A percentile compares a stretch with the other conserved stretches of the same genome.
Conservation (phyloP, 1,139 yeast genomes). For the Yamadazyma membranifaciens region DNA sequence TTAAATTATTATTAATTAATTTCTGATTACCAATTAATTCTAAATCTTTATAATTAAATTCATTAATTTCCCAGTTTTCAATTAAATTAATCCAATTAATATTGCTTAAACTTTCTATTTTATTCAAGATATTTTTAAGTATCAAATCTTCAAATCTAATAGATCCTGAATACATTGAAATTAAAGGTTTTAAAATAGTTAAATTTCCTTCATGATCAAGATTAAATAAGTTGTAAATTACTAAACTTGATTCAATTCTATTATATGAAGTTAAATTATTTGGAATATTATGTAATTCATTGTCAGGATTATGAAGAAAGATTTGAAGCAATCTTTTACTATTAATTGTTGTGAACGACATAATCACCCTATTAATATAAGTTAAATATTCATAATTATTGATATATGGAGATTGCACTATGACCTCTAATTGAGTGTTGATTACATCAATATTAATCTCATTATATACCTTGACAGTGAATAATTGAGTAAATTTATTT, state of each 20-base stretch:
- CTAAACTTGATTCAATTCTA: slow-evolving; percentile 43
- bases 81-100: slow-evolving; percentile 60
- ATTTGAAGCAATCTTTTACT: slow-evolving; percentile 65
- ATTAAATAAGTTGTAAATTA: slow-evolving; percentile 45
- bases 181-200: slow-evolving; percentile 44
- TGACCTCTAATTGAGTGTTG: slow-evolving; percentile 69
- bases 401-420: slow-evolving; percentile 53
- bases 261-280: slow-evolving; percentile 17
- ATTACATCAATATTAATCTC: slow-evolving; percentile 42
- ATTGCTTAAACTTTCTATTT: slow-evolving; percentile 53
- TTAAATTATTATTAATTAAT: slow-evolving; percentile 49
- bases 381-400: slow-evolving; percentile 29
- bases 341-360: slow-evolving; percentile 32
- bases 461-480: slow-evolving; percentile 37
- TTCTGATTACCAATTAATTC: slow-evolving; percentile 44
- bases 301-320: slow-evolving; percentile 49
- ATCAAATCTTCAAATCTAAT: slow-evolving; percentile 59
- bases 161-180: slow-evolving; percentile 62
- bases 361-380: slow-evolving; percentile 36
- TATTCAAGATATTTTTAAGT: slow-evolving; percentile 52
- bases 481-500: slow-evolving; percentile 13
- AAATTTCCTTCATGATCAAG: slow-evolving; percentile 47
- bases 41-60: slow-evolving; percentile 37
- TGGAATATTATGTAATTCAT: slow-evolving; percentile 28
- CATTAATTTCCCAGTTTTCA: slow-evolving; percentile 64